phyloP scores from a whole-genome alignment of 805 yeast species.

The Saccharomycopsis schoenii region DNA sequence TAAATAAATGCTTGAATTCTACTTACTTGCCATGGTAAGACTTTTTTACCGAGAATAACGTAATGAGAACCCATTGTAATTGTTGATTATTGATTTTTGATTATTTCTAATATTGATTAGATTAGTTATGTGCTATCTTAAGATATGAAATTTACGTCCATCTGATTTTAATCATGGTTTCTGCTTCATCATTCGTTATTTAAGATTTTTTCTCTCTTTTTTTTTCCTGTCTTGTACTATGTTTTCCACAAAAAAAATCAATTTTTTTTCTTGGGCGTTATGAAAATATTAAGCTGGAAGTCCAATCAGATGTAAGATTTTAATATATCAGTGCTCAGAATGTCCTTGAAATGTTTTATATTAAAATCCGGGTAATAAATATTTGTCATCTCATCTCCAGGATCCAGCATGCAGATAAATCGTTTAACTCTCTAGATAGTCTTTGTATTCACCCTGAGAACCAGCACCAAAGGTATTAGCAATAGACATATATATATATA shows the following conservation, averaged over 20 bases:
- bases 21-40: conserved; percentile 69
- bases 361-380: background rate
- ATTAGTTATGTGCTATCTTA: background rate
- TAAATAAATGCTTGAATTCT: background rate
- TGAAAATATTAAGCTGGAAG: background rate
- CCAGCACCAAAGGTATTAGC: too few species aligned
- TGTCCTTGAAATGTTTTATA: too few species aligned
- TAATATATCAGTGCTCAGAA: background rate
- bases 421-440: too few species aligned
- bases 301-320: background rate
- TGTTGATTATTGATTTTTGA: background rate
- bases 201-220: background rate
- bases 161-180: too few species aligned
- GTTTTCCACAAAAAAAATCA: background rate
- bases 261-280: background rate
- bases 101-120: background rate
- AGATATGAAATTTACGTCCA: background rate
- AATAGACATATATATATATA: background rate
- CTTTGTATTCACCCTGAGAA: too few species aligned
- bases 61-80: conserved; percentile 72
- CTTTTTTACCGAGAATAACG: conserved; percentile 71
- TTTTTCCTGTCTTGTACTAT: background rate
- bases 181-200: too few species aligned
- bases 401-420: too few species aligned
- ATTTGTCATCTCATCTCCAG: background rate